Base-by-base conservation (phyloP, 306 rosid genomes). In the Ormosia semicastrata region DNA sequence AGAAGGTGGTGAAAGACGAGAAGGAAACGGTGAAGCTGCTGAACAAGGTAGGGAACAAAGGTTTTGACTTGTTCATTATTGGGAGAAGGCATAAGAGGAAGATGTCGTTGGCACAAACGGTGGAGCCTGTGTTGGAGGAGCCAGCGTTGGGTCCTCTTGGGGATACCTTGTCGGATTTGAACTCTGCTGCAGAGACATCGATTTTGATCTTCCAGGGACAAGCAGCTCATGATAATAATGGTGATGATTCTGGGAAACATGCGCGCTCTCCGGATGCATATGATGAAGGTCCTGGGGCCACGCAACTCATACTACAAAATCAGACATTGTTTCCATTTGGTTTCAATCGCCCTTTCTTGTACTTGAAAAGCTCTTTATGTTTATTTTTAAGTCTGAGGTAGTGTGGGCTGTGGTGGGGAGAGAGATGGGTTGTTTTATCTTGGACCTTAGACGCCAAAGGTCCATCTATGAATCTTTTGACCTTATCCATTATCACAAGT, bases 81-180 rank as follows among this genome's bases (percentile, higher is more conserved):
- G 87, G 89, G 59, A 87, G 89, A 72, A 87, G 89, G 30, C 66
- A 87, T 29, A 85, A 85, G 24, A 80, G 85, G 75, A 86, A 52
- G 69, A 83, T 83, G 89, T 49, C 89, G 1, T 30, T 87, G 81
- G 87, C 89, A 3, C 89, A 87, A 59, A 81, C 85, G 9, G 13
- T 14, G 50, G 83, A 87, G 12, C 87, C 85, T 0, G 83, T 87
- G 15, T 9, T 87, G 39, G 89, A 87, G 2, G 89, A 87, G 18
- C 79, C 89, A 5, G 85, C 57, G 12, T 72, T 87, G n/a, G 87
- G 89, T 12, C 89, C 89, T 0, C 83, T 87, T 5, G 89, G 89
- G 0, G 87, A 87, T 59, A 39, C 89, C 3, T 43, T 87, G 75
- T 29, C 89, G 1, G 89, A 87, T 80, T 60, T 87, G 76, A 83